phyloP scores from a whole-genome alignment of 2,329 filamentous ascomycete genomes.

The Cryphonectria radicalis region DNA sequence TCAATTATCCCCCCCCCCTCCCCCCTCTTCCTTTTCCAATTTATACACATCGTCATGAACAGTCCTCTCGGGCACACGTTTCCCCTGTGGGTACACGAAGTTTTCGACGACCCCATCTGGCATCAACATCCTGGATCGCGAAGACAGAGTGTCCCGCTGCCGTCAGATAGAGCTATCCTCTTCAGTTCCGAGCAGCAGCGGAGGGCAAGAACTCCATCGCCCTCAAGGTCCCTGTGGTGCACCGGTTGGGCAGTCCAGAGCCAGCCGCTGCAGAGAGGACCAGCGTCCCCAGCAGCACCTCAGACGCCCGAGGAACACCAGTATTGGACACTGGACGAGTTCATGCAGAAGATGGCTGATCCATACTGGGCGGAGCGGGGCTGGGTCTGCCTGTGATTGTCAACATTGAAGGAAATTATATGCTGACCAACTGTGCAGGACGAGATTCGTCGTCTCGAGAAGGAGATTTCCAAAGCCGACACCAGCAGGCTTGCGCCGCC shows the following conservation, averaged over 20 bases:
- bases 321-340: background rate
- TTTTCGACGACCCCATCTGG: slow-evolving; percentile 24
- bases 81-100: slow-evolving; percentile 13
- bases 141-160: background rate
- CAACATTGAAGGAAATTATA: background rate
- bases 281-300: background rate
- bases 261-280: background rate
- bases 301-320: background rate
- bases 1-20: too few species aligned
- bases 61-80: background rate
- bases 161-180: background rate
- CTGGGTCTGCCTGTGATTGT: slow-evolving; percentile 32
- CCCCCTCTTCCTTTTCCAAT: background rate
- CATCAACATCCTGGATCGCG: slow-evolving; percentile 11
- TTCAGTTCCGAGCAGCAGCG: background rate
- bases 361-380: slow-evolving; percentile 16
- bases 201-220: background rate
- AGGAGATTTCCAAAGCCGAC: slow-evolving; percentile 60
- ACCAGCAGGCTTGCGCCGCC: slow-evolving; percentile 65
- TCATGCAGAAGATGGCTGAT: slow-evolving; percentile 20
- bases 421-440: slow-evolving; percentile 46
- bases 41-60: slow-evolving; percentile 13
- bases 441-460: slow-evolving; percentile 62
- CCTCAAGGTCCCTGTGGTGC: background rate
- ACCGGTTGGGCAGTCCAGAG: background rate